Evolutionary conservation across 2,329 filamentous ascomycete genomes (phyloP), one percentile per base, ranked within the genome.

Genomic region (Arthroderma sp.): DNA sequence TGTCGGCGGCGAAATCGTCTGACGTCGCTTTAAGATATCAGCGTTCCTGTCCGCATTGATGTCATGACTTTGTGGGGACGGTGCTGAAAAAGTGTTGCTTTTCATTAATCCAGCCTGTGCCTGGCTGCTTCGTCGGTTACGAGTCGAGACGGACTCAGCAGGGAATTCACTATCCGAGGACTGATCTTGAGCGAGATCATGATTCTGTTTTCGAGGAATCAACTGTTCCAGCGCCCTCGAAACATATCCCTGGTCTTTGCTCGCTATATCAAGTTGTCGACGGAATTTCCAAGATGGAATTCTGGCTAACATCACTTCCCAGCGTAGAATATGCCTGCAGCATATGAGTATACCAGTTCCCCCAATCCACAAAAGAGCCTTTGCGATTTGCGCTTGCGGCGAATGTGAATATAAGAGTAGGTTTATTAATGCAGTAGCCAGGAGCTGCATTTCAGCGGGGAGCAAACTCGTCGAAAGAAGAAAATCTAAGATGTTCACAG

Each of bases 241-340:
- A 52, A 69, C 51, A 36, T 43, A n/a, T 22, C 15, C 15, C 15
- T 43, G 32, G 6, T 61, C 54, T 32, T 57, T 49, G 46, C 64
- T 60, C 53, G 65, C 62, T 45, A 59, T 56, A 4, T 54, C 55
- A 29, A 57, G 59, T 1, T 66, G 66, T 45, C 80, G 77, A 54
- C 78, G 75, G 55, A 96, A 88, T 37, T 88, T 83, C 86, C 89
- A 95, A 54, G 80, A 86, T 2, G 91, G 91, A 11, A 96, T 85
- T 46, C 89, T 75, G 42, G 89, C 88, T 49, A 98, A 68, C 28
- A 82, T 75, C 43, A 96, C 82, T 38, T 85, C 87, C 83, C 86
- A 93, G 54, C 74, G 75, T 32, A 96, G 76, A 8, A 91, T 76
- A 29, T 79, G 73, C 29, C 78, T 77, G 58, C 86, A 93, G 4